phyloP scores from a whole-genome alignment of 2,329 filamentous ascomycete species.

The Monilinia fructigena region DNA sequence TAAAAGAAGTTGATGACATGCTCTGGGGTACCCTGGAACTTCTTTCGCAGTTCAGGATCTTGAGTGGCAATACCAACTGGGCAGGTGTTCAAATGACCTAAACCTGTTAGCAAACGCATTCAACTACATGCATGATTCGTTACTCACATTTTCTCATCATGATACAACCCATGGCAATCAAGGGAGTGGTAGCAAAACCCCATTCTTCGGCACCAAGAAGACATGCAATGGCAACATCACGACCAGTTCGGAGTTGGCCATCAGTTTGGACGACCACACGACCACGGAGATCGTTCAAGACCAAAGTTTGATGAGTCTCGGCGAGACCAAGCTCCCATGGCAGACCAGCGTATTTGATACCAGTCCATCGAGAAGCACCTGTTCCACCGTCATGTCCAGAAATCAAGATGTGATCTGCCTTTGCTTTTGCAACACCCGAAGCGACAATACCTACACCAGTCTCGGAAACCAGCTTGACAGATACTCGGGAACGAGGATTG shows the following conservation, averaged over 20 bases:
- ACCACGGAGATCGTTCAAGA: conserved; percentile 91
- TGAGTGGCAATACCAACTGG: conserved; percentile 95
- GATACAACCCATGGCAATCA: conserved; percentile 96
- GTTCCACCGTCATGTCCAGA: conserved; percentile 97
- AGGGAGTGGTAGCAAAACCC: conserved; percentile 90
- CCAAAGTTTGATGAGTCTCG: conserved; percentile 94
- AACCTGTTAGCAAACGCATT: conserved; percentile 9
- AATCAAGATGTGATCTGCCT: conserved; percentile 94
- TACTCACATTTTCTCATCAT: conserved; percentile 72
- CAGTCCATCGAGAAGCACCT: conserved; percentile 94
- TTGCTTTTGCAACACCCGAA: conserved; percentile 95
- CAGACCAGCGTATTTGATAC: conserved; percentile 96
- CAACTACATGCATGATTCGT: not conserved
- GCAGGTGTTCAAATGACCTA: conserved; percentile 61
- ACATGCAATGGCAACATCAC: conserved; percentile 92
- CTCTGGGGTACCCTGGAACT: conserved; percentile 89
- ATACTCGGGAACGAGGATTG: conserved; percentile 86
- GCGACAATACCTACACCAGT: conserved; percentile 97
- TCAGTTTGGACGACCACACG: conserved; percentile 96
- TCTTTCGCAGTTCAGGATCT: conserved; percentile 89
- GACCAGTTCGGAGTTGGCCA: conserved; percentile 86
- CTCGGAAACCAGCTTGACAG: conserved; percentile 96
- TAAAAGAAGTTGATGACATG: conserved; percentile 96
- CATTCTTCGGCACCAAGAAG: conserved; percentile 96
- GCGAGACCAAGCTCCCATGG: conserved; percentile 96